A percentile compares a stretch with the other conserved stretches of the same genome.
Conservation (phyloP, 148 eudicot genomes). For the Pharnaceum exiguum region DNA sequence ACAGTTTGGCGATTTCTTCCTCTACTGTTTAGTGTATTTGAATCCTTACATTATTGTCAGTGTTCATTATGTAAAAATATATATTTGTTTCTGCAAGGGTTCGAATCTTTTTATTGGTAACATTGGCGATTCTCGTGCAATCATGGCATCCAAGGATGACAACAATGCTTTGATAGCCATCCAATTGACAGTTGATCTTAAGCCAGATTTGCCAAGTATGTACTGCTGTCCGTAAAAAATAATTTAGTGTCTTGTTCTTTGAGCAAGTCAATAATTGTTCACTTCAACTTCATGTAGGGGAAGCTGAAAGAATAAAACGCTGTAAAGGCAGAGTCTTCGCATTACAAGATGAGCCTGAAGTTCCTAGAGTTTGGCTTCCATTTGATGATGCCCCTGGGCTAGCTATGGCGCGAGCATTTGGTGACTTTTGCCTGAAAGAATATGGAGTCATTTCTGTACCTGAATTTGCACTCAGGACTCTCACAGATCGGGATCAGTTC, state of each 20-base stretch:
- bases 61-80: not conserved
- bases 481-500: slow-evolving; percentile 81
- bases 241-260: not conserved
- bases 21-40: not conserved
- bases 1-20: not conserved
- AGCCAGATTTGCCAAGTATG: slow-evolving; percentile 97
- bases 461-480: slow-evolving; percentile 68
- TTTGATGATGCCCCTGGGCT: slow-evolving; percentile 99
- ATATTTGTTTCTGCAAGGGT: slow-evolving; percentile 47
- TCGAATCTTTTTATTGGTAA: slow-evolving; percentile 75
- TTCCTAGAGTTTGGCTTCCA: slow-evolving; percentile 94
- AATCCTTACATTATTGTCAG: not conserved
- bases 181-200: slow-evolving; percentile 97
- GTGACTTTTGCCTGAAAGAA: slow-evolving; percentile 94
- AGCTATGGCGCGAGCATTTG: slow-evolving; percentile 99
- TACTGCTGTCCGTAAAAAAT: not conserved
- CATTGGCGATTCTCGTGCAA: slow-evolving; percentile 96
- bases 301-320: slow-evolving; percentile 91
- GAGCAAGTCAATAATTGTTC: slow-evolving; percentile 3
- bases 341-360: slow-evolving; percentile 98
- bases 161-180: slow-evolving; percentile 59
- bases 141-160: slow-evolving; percentile 69
- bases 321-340: slow-evolving; percentile 97
- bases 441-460: slow-evolving; percentile 96
- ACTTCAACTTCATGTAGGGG: slow-evolving; percentile 41